phyloP scores from a whole-genome alignment of 768 basidiomycete genomes.

The Chalciporus chontae region DNA sequence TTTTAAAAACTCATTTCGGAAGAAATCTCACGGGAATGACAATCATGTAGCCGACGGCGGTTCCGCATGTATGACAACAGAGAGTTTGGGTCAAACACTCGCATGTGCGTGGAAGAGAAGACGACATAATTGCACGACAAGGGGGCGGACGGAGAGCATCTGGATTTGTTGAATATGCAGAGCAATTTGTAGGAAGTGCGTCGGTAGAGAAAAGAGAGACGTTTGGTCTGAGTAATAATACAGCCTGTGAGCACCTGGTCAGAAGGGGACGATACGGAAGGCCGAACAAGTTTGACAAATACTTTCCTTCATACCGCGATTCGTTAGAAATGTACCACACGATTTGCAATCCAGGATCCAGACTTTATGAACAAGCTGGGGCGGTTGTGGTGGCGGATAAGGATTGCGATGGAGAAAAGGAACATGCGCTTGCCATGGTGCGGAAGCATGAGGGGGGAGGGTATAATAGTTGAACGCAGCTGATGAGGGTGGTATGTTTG shows the following conservation, averaged over 20 bases:
- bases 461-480: conserved; percentile 28
- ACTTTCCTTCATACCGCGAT: conserved; percentile 80
- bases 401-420: conserved; percentile 39
- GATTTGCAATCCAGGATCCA: conserved; percentile 78
- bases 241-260: conserved; percentile 49
- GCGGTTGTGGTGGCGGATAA: conserved; percentile 39
- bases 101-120: conserved; percentile 55
- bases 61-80: conserved; percentile 77
- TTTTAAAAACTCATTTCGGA: conserved; percentile 1
- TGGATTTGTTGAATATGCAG: conserved; percentile 52
- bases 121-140: conserved; percentile 34
- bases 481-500: conserved; percentile 16
- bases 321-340: conserved; percentile 73
- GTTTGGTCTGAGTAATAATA: conserved; percentile 75
- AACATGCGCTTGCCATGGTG: conserved; percentile 32
- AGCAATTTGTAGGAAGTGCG: conserved; percentile 74
- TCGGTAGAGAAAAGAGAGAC: conserved; percentile 84
- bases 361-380: conserved; percentile 60
- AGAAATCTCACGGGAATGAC: conserved; percentile 51
- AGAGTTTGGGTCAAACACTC: conserved; percentile 83
- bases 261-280: neutral
- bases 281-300: neutral
- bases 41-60: conserved; percentile 75
- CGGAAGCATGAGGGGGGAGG: conserved; percentile 10
- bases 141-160: conserved; percentile 39